Evolutionary conservation across 805 yeast genomes (phyloP).

Genomic region (Kluyveromyces siamensis): DNA sequence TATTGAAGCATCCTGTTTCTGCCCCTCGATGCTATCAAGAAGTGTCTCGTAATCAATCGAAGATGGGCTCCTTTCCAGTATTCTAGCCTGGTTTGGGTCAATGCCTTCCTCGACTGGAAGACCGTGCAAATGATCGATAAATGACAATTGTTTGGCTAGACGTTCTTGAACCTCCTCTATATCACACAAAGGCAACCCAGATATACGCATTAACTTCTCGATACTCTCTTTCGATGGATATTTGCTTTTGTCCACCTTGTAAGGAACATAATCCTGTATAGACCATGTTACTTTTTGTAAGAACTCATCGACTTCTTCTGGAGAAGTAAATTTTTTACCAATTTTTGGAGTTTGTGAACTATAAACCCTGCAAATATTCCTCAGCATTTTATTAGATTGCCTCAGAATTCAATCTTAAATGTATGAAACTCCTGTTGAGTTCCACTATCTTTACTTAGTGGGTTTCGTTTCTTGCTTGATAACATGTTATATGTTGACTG

Average conservation of each 20-base stretch:
- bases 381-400: background rate
- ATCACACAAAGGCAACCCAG: conserved; percentile 38
- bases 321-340: conserved; percentile 13
- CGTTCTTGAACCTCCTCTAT: conserved; percentile 26
- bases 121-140: conserved; percentile 38
- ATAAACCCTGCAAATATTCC: background rate
- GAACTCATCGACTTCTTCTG: conserved; percentile 19
- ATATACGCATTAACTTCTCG: conserved; percentile 34
- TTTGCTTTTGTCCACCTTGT: conserved; percentile 5
- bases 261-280: conserved; percentile 13
- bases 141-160: conserved; percentile 40
- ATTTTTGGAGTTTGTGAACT: conserved; percentile 1
- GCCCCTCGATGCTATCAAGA: conserved; percentile 15
- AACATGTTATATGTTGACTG: too few species aligned
- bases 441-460: too few species aligned
- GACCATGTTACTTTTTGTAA: conserved; percentile 20
- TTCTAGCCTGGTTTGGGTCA: conserved; percentile 15
- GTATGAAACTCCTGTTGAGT: too few species aligned
- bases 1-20: conserved; percentile 18
- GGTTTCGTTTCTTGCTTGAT: too few species aligned
- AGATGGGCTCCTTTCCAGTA: conserved; percentile 20
- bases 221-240: conserved; percentile 9
- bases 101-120: conserved; percentile 14
- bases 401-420: too few species aligned
- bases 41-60: conserved; percentile 29